phyloP scores from a whole-genome alignment of 176 grass and related monocot genomes.

The Carex scoparia region DNA sequence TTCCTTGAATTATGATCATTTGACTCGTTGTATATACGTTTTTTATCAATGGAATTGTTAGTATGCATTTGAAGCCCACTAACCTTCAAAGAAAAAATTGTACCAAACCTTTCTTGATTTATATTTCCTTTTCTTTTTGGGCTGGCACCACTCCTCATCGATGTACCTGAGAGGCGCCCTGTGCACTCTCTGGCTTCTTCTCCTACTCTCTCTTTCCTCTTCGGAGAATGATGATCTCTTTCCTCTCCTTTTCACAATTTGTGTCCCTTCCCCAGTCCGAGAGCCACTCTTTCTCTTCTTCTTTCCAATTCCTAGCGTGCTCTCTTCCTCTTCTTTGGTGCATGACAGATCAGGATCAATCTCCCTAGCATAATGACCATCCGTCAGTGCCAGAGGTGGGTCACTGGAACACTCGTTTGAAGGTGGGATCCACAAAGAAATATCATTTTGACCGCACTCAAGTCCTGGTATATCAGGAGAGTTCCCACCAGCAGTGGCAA shows the following conservation, averaged over 20 bases:
- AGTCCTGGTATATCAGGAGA: background rate
- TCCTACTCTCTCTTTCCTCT: background rate
- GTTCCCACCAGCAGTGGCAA: background rate
- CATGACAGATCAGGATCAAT: background rate
- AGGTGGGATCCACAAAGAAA: background rate
- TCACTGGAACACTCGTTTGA: background rate
- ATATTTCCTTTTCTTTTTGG: background rate
- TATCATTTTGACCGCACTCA: background rate
- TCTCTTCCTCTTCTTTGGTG: background rate
- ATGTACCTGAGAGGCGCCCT: background rate
- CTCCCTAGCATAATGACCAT: background rate
- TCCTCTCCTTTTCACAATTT: background rate
- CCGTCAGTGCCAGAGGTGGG: background rate
- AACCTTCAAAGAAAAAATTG: background rate
- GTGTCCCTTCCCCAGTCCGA: background rate
- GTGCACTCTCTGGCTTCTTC: conserved; percentile 7
- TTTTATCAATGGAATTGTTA: too few relatives aligned
- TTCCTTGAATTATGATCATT: too few relatives aligned
- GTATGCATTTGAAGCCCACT: too few relatives aligned
- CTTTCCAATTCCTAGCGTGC: background rate
- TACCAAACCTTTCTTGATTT: background rate
- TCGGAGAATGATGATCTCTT: background rate
- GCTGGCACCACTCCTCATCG: background rate
- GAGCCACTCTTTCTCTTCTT: background rate
- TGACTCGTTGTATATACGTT: too few relatives aligned